Base-by-base conservation (phyloP, 2,329 filamentous ascomycete genomes). In the Capronia coronata region DNA sequence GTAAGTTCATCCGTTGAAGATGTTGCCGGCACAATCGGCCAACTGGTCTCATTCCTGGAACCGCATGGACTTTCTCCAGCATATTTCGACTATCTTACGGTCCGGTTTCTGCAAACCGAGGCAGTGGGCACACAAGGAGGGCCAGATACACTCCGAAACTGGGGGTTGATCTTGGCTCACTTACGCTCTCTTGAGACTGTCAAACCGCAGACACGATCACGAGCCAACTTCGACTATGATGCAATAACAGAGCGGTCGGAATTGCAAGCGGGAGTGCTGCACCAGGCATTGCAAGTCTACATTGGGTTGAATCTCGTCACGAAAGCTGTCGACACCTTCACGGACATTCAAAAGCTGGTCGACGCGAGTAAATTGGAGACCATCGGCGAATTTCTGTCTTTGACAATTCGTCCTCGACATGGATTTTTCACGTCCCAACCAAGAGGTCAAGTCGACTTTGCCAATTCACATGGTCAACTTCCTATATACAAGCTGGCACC, bases 21-120 rank as follows among this genome's bases (percentile, higher is more conserved):
- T 19, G 41, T 54, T 14, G 30, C 34, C 37, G 18, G 23, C 9
- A 23, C 43, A 10, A 68, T 27, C 64, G 63, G 29, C 62, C 64
- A n/a, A 65, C 68, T 13, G 72, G 69, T 74, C 67, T 71, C 55
- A 65, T 70, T 11, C 60, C 73, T 44, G 62, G 52, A 53, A 13
- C 49, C 60, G 7, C 61, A 63, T 39, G 52, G 59, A 19, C 57
- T 67, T 13, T 48, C 65, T 7, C 59, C 59, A 6, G 64, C 60
- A 48, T 58, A 61, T 29, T 56, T 64, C 16, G 67, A 68, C 32
- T 67, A 65, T 57, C 62, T 71, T 34, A 56, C 77, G 27, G 63
- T 73, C n/a, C 75, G 78, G 23, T 63, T 79, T 19, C 38, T 76
- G 6, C 75, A 80, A 49, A 72, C 74, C 1, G 71, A 71, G 29